Evolutionary conservation across 1,284 basidiomycete genomes (phyloP).

Genomic region (Fomitopsis palustris): DNA sequence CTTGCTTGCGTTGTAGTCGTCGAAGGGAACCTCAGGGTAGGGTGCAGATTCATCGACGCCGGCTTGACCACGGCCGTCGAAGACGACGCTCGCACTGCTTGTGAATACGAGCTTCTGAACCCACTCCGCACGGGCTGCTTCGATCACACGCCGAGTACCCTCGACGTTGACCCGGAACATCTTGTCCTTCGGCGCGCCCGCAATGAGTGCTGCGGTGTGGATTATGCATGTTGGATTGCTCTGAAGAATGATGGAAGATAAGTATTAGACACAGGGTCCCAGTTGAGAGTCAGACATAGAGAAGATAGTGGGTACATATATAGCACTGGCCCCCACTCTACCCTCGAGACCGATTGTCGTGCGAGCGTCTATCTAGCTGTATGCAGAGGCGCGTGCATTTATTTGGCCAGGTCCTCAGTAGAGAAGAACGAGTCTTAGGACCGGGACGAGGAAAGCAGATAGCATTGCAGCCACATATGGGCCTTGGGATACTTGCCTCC

Average conservation of each 20-base stretch:
- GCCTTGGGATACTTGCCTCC: too few species aligned
- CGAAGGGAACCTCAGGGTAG: conserved; percentile 46
- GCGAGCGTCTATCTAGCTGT: too few species aligned
- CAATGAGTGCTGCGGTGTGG: conserved; percentile 16
- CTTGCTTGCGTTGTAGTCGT: conserved; percentile 66
- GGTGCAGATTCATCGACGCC: conserved; percentile 61
- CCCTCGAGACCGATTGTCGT: too few species aligned
- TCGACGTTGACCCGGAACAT: conserved; percentile 62
- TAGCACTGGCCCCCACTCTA: too few species aligned
- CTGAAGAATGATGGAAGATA: conserved; percentile 20
- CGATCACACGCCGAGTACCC: conserved; percentile 53
- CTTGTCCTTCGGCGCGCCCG: conserved; percentile 29
- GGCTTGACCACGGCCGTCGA: conserved; percentile 48
- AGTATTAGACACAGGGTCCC: not conserved
- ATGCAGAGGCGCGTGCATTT: too few species aligned
- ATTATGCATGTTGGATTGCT: conserved; percentile 37
- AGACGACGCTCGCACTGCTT: conserved; percentile 58
- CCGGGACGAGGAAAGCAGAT: too few species aligned
- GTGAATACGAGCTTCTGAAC: conserved; percentile 62
- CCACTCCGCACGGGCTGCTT: conserved; percentile 37
- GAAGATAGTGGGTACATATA: not conserved
- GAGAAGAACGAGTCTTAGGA: too few species aligned
- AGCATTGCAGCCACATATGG: too few species aligned
- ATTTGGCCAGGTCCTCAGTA: too few species aligned
- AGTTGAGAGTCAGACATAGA: not conserved